Evolutionary conservation across 139 green algal species (phyloP), one percentile per base, ranked within the genome.

Genomic region (Auxenochlorella protothecoides): DNA sequence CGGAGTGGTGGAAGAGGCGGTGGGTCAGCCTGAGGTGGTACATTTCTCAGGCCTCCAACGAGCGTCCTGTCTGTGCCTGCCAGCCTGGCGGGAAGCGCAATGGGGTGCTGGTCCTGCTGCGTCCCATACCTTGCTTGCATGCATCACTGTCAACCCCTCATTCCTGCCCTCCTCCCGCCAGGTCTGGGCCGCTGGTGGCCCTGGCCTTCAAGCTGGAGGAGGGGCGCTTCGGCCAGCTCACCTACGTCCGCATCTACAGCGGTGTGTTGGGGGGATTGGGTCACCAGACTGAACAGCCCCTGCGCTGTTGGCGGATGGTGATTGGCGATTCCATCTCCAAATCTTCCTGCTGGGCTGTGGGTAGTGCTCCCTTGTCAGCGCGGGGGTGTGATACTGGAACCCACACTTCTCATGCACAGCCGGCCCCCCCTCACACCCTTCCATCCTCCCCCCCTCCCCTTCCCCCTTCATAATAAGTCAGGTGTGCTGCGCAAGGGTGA

Each of bases 141-240:
- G 66, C 80, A 82, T 15, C 63, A 27, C 27, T 55, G 16, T 8
- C 63, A 74, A 68, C 68, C 13, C 71, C 66, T 4, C 11, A 80
- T 68, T 15, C 44, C 27, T 70, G n/a, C 63, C 55, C 13, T 55
- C 63, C 4, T 14, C 5, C 0, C 60, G 69, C 66, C 55, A 79
- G 79, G 52, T 71, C 65, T 8, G 86, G 81, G 3, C 85, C 88
- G 12, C 74, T 93, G 66, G 85, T 92, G 59, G 88, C 81, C 1
- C 74, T 96, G 56, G 95, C 95, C 2, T 99, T 98, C 87, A 99
- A 99, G 87, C 84, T 99, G 65, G 95, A 99, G 78, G 95, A 99
- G 81, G 93, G 94, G 5, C 84, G 85, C 69, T 99, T 93, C 79
- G 95, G 95, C 27, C 95, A 99, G 87, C 88, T 99, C 53, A 98